A percentile compares a stretch with the other conserved stretches of the same genome.
Conservation (phyloP, 2,329 filamentous ascomycete genomes). For the Colletotrichum sojae region DNA sequence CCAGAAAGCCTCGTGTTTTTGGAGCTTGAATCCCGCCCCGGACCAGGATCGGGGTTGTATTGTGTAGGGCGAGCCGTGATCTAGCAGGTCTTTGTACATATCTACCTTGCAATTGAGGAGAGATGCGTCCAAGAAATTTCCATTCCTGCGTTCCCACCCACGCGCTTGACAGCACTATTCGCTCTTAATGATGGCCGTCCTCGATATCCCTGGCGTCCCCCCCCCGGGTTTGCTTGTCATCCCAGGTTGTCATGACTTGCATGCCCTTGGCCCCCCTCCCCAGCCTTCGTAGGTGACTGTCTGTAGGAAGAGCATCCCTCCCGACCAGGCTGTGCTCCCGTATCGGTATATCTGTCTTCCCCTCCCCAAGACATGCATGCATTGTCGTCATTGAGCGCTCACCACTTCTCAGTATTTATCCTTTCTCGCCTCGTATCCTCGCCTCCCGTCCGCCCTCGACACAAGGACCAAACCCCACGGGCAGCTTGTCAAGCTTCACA, state of each 20-base stretch:
- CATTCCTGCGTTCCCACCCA: slow-evolving; percentile 29
- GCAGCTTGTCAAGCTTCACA: not conserved
- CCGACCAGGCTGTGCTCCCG: slow-evolving; percentile 1
- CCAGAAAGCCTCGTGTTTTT: slow-evolving; percentile 11
- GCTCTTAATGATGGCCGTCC: slow-evolving; percentile 3
- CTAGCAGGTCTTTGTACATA: no score
- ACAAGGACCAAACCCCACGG: not conserved
- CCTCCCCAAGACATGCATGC: not conserved
- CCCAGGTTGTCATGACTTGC: slow-evolving; percentile 32
- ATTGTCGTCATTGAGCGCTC: slow-evolving; percentile 26
- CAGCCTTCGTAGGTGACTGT: not conserved
- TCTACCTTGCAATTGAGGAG: slow-evolving; percentile 29
- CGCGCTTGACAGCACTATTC: slow-evolving; percentile 9
- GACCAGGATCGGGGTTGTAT: not conserved
- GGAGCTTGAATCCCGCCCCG: slow-evolving; percentile 17
- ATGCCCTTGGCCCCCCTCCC: not conserved
- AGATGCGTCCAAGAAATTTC: slow-evolving; percentile 29
- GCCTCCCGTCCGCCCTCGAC: no score
- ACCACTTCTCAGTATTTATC: slow-evolving; percentile 20
- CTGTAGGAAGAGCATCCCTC: not conserved
- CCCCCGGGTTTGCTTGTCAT: slow-evolving; percentile 24
- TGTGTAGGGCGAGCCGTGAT: no score
- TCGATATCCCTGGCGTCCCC: slow-evolving; percentile 10
- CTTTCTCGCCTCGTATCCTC: no score
- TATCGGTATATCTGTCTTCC: not conserved